Percentiles rank a stretch among this genome's conserved stretches.
These are phyloP conservation scores for Cinnamomum micranthum DNA, from an alignment of 164 flowering plant species.

Conservation along the genomic window DNA sequence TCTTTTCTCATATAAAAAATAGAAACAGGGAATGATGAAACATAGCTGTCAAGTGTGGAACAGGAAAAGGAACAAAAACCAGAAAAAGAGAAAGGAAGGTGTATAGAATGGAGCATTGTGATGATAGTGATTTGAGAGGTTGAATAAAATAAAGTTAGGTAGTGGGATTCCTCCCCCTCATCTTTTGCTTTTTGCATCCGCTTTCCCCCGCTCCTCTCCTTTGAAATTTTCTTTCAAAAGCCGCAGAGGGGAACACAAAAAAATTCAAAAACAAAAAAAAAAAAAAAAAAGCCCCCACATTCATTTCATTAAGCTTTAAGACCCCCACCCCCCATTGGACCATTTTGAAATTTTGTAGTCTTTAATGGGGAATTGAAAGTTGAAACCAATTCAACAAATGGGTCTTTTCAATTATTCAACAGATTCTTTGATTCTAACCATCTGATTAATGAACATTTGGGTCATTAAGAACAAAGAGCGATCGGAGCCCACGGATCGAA, in stretches of 20 bases:
- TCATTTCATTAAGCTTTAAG: too few species aligned
- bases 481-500: too few species aligned
- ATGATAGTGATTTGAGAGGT: slow-evolving; percentile 16
- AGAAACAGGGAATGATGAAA: slow-evolving; percentile 5
- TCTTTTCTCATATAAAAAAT: background rate
- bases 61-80: slow-evolving; percentile 1
- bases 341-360: too few species aligned
- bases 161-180: slow-evolving; percentile 9
- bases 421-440: too few species aligned
- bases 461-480: too few species aligned
- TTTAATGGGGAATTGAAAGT: too few species aligned
- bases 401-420: too few species aligned
- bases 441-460: too few species aligned
- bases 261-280: too few species aligned
- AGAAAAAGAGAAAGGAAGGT: slow-evolving; percentile 1
- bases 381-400: too few species aligned
- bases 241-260: background rate
- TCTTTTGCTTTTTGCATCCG: slow-evolving; percentile 13
- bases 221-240: background rate
- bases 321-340: too few species aligned
- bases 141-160: slow-evolving; percentile 12
- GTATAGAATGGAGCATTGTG: slow-evolving; percentile 1
- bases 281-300: too few species aligned
- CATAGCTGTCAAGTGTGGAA: slow-evolving; percentile 14
- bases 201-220: slow-evolving; percentile 8